Evolutionary conservation across 2,329 filamentous ascomycete species (phyloP).

Genomic region (Rugonectria rugulosa): DNA sequence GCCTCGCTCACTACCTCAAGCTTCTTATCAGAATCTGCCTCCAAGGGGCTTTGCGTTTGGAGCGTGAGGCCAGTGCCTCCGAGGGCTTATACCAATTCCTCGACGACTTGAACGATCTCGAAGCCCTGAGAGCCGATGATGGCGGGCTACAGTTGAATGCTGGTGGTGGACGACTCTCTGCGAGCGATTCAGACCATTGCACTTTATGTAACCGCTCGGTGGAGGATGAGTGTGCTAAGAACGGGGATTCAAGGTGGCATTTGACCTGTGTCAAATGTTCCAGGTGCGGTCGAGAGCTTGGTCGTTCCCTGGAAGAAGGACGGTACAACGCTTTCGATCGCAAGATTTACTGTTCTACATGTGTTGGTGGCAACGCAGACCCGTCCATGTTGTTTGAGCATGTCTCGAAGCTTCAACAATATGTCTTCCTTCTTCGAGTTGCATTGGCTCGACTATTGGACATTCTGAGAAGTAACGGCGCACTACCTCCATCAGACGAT

Average conservation of each 20-base stretch:
- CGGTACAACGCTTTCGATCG: conserved; percentile 73
- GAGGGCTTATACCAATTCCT: conserved; percentile 85
- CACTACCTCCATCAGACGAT: conserved; percentile 81
- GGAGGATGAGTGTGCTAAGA: conserved; percentile 88
- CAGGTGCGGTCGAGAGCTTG: conserved; percentile 70
- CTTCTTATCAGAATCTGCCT: conserved; percentile 96
- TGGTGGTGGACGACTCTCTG: conserved; percentile 71
- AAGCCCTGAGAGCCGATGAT: conserved; percentile 76
- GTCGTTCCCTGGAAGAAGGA: conserved; percentile 72
- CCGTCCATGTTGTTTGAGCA: conserved; percentile 66
- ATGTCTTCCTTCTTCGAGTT: conserved; percentile 90
- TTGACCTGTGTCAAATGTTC: conserved; percentile 81
- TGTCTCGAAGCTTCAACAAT: conserved; percentile 89
- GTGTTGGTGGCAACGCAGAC: conserved; percentile 65
- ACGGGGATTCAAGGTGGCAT: conserved; percentile 83
- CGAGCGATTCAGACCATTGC: conserved; percentile 86
- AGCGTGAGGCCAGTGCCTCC: conserved; percentile 79
- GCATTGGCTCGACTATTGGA: conserved; percentile 89
- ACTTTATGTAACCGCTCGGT: conserved; percentile 83
- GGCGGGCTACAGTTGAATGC: conserved; percentile 70
- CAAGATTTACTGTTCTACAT: conserved; percentile 75
- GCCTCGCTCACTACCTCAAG: conserved; percentile 95
- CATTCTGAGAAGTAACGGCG: conserved; percentile 83
- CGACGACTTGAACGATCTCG: conserved; percentile 83
- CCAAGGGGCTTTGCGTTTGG: conserved; percentile 89